Evolutionary conservation across 345 rosid species (phyloP), one percentile per base, ranked within the genome.

Genomic region (Eucalyptus curtisii): DNA sequence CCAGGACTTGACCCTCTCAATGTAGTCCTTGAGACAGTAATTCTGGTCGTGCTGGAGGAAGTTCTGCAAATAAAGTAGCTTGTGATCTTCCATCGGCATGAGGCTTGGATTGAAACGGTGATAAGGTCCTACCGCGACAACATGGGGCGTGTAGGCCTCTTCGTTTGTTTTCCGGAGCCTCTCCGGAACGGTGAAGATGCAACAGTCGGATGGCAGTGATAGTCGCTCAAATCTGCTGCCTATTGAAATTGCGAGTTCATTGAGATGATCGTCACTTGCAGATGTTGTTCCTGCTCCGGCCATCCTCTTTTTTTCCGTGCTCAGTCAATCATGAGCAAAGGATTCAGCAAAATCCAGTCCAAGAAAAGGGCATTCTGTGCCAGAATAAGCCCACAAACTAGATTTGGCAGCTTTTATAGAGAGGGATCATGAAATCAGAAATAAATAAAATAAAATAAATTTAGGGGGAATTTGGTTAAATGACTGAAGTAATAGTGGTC

Each of bases 101-200:
- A 61, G 31, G 68, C 17, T 61, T 61, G 31, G 16, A 27, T 61
- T 61, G 16, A 0, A 0, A 61, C 4, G 17, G 33, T 61, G 68
- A 30, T 27, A 61, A 12, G 68, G 68, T 1, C 68, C 68, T 0
- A 61, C 30, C 1, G 68, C 4, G 3, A 61, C 1, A 8, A 61
- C 1, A 0, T 0, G 0, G 31, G 68, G 71, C 0, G 3, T 13
- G 71, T 30, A 61, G 33, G 33, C 19, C 33, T 30, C 3, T 30
- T 30, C 1, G 0, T 61, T 61, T 2, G 0, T 13, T 27, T 0
- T 16, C 0, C 5, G 33, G 1, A 61, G 3, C 33, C 15, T 61
- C 71, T 13, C 0, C 0, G 33, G 17, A 30, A 61, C 8, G 2
- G 14, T 25, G 64, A 57, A 57, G n/a, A 57, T 57, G 64, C 64